Conservation (phyloP, 805 yeast species). For the Teunomyces funiuensis region DNA sequence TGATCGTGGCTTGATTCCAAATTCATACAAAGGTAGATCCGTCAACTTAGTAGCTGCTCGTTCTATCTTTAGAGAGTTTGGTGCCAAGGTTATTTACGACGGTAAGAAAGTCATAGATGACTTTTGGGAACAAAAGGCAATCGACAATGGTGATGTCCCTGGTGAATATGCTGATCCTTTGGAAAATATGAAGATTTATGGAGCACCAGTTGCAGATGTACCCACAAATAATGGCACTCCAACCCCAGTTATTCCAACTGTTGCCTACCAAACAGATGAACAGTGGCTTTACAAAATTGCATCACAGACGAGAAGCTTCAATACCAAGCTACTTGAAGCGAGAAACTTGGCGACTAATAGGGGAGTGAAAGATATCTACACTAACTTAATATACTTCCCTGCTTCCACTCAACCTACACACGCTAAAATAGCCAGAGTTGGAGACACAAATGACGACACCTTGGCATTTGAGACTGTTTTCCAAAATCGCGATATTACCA, state of each 20-base stretch:
- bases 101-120: slow-evolving; percentile 86
- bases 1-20: slow-evolving; percentile 77
- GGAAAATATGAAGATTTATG: slow-evolving; percentile 36
- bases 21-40: slow-evolving; percentile 85
- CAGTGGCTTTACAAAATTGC: slow-evolving; percentile 88
- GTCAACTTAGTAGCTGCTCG: slow-evolving; percentile 91
- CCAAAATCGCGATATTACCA: slow-evolving; percentile 45
- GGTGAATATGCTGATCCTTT: slow-evolving; percentile 73
- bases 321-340: slow-evolving; percentile 56
- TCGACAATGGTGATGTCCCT: slow-evolving; percentile 60
- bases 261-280: slow-evolving; percentile 54
- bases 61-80: slow-evolving; percentile 87
- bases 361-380: slow-evolving; percentile 77
- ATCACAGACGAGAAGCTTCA: slow-evolving; percentile 69
- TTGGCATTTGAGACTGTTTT: slow-evolving; percentile 48
- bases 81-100: slow-evolving; percentile 75
- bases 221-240: slow-evolving; percentile 24
- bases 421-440: slow-evolving; percentile 28
- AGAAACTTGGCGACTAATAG: slow-evolving; percentile 55
- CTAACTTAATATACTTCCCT: slow-evolving; percentile 81
- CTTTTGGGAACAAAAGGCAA: slow-evolving; percentile 69
- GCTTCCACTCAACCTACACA: slow-evolving; percentile 67
- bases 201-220: slow-evolving; percentile 10
- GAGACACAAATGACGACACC: slow-evolving; percentile 23
- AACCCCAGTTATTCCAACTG: slow-evolving; percentile 41